Evolutionary conservation across 352 stramenopile genomes (phyloP), one percentile per base, ranked within the genome.

Genomic region (Stramenopiles sp.): DNA sequence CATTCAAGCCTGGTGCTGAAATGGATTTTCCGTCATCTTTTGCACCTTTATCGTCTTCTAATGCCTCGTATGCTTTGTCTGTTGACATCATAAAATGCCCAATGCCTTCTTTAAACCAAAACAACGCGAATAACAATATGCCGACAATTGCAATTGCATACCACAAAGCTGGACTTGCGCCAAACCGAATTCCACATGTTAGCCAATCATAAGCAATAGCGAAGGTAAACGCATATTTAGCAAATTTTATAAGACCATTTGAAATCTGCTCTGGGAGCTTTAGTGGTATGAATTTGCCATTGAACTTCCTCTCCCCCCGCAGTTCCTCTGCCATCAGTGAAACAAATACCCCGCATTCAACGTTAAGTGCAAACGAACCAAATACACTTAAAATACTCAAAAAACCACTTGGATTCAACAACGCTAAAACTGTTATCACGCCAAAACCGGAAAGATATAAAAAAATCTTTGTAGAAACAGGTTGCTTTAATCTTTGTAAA

Each of bases 401-500:
- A 31, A 82, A 82, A 30, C 80, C 80, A 22, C 81, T 39, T 7
- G 80, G 80, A n/a, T 82, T 82, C 33, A 82, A 7, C 75, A 81
- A 7, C 29, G 80, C 80, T 27, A 82, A 67, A 27, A 27, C 55
- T 27, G 27, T 25, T 22, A 71, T 71, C 27, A 71, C 22, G 55
- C 55, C 55, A 71, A 71, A 71, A 22, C 55, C 55, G 27, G 27
- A 27, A 22, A 71, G 27, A 27, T 71, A 71, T 27, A 71, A 27
- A 71, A 27, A 22, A 71, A 25, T 25, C 55, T 71, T 71, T 22
- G 55, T 71, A n/a, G n/a, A n/a, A n/a, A n/a, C n/a, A n/a, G n/a
- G n/a, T n/a, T n/a, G n/a, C n/a, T n/a, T n/a, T n/a, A n/a, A n/a
- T 27, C 55, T 71, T 7, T 7, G 7, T 7, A 78, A 39, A 27